A percentile compares a stretch with the other conserved stretches of the same genome.
Conservation (phyloP, 139 green algal species). For the Chlamydomonas incerta region DNA sequence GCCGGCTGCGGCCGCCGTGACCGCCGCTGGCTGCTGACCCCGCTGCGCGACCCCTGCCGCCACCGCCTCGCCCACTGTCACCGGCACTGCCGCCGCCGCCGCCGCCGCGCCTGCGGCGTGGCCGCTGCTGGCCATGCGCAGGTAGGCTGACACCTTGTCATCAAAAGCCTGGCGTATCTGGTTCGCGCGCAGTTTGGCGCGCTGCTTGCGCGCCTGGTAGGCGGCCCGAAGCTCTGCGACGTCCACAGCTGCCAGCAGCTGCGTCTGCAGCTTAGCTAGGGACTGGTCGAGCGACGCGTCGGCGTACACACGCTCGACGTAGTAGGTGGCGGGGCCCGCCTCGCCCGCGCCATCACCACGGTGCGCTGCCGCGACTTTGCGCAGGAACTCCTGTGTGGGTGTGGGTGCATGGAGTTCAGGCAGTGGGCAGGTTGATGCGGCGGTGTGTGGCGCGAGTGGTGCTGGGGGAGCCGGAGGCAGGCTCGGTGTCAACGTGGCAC, state of each 20-base stretch:
- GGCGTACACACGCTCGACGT: not conserved
- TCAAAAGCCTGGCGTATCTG: constrained; percentile 34
- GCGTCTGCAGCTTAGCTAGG: not conserved
- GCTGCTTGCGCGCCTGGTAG: constrained; percentile 44
- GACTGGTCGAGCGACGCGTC: constrained; percentile 8
- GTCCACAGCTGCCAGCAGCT: not conserved
- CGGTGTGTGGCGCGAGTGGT: too few relatives aligned
- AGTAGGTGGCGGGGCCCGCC: not conserved
- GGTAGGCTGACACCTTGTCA: constrained; percentile 6
- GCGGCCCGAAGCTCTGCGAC: constrained; percentile 14
- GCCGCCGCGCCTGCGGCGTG: too few relatives aligned
- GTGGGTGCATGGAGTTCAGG: not conserved
- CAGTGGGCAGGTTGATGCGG: too few relatives aligned
- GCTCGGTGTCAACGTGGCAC: too few relatives aligned
- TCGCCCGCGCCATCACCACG: not conserved
- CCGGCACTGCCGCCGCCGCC: too few relatives aligned
- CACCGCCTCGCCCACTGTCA: too few relatives aligned
- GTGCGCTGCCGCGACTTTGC: constrained; percentile 7
- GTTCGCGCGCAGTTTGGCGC: constrained; percentile 22
- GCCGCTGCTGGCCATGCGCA: not conserved
- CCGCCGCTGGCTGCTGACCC: not conserved
- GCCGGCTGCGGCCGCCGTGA: too few relatives aligned
- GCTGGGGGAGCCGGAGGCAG: too few relatives aligned
- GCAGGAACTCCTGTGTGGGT: constrained; percentile 14
- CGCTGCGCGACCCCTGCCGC: too few relatives aligned